Percentiles rank a stretch among this genome's conserved stretches.
Evolutionary conservation across 805 yeast genomes (phyloP).

Genomic region (Monosporozyma servazzii): DNA sequence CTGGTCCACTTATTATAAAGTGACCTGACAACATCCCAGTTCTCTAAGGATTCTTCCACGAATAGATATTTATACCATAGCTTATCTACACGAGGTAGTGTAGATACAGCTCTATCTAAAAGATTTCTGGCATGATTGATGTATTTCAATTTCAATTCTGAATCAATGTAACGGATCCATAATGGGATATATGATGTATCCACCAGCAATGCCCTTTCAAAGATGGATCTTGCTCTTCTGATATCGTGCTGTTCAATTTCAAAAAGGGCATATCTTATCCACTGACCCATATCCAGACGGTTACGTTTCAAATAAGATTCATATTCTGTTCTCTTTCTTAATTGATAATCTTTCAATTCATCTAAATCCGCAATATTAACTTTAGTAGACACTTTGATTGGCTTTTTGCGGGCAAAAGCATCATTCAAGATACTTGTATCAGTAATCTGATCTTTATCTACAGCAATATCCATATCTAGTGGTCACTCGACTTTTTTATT

Average conservation of each 20-base stretch:
- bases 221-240: constrained; percentile 72
- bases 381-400: constrained; percentile 27
- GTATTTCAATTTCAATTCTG: constrained; percentile 62
- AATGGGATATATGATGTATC: constrained; percentile 68
- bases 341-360: constrained; percentile 68
- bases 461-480: not conserved
- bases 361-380: constrained; percentile 61
- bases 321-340: constrained; percentile 68
- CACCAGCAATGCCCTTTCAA: constrained; percentile 78
- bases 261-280: constrained; percentile 87
- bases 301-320: constrained; percentile 85
- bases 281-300: constrained; percentile 71
- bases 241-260: constrained; percentile 75
- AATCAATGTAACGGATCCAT: constrained; percentile 77
- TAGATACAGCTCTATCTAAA: constrained; percentile 64
- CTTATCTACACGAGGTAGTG: constrained; percentile 72
- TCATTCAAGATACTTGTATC: constrained; percentile 57
- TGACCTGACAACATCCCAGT: constrained; percentile 49
- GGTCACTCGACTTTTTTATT: not conserved
- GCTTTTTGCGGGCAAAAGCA: constrained; percentile 38
- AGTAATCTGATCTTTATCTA: constrained; percentile 43
- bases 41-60: constrained; percentile 70
- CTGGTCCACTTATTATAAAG: constrained; percentile 73
- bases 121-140: constrained; percentile 85
- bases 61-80: constrained; percentile 79